Evolutionary conservation across 1,284 basidiomycete genomes (phyloP), one percentile per base, ranked within the genome.

Genomic region (Gymnopus androsaceus): DNA sequence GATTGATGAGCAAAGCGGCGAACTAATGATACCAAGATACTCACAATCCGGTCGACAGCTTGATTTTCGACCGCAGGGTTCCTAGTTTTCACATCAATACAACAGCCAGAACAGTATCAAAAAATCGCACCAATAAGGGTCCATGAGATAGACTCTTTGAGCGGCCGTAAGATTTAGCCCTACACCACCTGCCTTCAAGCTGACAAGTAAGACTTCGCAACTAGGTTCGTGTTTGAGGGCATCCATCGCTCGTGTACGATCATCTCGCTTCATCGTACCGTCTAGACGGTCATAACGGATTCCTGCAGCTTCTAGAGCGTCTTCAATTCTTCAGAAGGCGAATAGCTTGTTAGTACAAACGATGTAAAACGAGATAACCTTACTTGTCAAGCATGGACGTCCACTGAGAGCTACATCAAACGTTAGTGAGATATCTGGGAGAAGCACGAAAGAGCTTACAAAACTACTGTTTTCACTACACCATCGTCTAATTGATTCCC

Each of bases 31-130:
- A 51, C 46, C 42, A 19, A 58, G 59, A 40, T 57, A 87, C 90
- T 65, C 58, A 81, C 79, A 54, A 96, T 94, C 59, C 95, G 87
- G 78, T 97, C 90, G 53, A 96, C 92, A 21, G 94, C 94, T 72
- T 97, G 95, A 66, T 95, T 94, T 76, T 98, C 95, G 6, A 97
- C 95, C 11, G 94, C 94, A 17, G 95, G 95, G 67, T 98, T 98
- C 93, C 92, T 94, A 65, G 23, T 61, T 25, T 51, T 55, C 14
- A n/a, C 52, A 56, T 31, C 30, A 15, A 28, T 38, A 45, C 49
- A 19, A 36, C 5, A 37, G 27, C 6, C 92, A 94, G 96, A 2
- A 36, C 25, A 27, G 30, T 44, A 48, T n/a, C 9, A 34, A 23
- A 37, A 21, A 46, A 30, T 65, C 80, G 58, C 69, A 90, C 93